Base-by-base conservation (phyloP, 2,329 filamentous ascomycete species). In the Fusarium acutatum region DNA sequence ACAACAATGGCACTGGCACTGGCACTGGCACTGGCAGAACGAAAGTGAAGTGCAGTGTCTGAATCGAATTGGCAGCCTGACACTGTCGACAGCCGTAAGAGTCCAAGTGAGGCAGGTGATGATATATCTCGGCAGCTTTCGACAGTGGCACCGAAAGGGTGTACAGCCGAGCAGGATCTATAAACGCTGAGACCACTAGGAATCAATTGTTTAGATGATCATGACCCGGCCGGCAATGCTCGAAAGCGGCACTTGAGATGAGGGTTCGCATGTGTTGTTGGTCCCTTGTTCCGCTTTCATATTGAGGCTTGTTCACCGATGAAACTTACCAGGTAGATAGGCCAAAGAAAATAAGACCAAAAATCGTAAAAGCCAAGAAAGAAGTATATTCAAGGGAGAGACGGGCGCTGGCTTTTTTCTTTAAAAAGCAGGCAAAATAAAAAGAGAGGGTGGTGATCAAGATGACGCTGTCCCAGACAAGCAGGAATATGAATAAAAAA, bases 401-500 rank as follows among this genome's bases (percentile, higher is more conserved):
- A 58, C 59, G 65, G 65, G 63, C 60, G 44, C 13, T 53, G 32
- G 20, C 50, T 54, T 54, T 54, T 54, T 54, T 40, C 26, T 56
- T 71, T 53, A 49, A 47, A 54, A 54, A 40, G 38, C 40, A 64
- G 34, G 50, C 64, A 68, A 68, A 28, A 28, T 41, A 64, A 61
- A 72, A 72, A 65, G 24, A 74, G 71, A 67, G 59, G 64, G 62
- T 53, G 69, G 60, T 56, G 54, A 35, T 30, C 52, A 50, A 60
- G 69, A 69, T 40, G 72, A 66, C 57, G 57, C 62, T 73, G 69
- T 73, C 52, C 64, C 69, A 46, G 71, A 74, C 65, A 66, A 65
- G 67, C 49, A 65, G 37, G 34, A 26, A 65, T 49, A 56, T 22
- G 50, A 62, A 60, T 24, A 44, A 44, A 35, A 60, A 61, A 53